Percentiles rank a stretch among this genome's conserved stretches.
These are phyloP conservation scores for Kurtzmaniella fragi DNA, from an alignment of 805 yeast genomes.

Conservation along the genomic window DNA sequence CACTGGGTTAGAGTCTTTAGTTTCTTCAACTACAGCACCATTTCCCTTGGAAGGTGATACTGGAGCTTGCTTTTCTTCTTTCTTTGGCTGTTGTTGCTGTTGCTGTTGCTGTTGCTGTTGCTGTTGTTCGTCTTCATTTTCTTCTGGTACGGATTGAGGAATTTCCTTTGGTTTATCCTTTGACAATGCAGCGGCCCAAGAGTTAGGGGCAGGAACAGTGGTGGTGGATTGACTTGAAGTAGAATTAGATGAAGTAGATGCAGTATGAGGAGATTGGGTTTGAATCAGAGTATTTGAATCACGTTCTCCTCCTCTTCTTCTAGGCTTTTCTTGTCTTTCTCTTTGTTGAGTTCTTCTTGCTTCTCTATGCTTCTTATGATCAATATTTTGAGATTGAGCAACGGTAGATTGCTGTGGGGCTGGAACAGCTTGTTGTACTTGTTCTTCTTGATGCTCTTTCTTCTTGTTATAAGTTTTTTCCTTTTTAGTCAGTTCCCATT, in stretches of 20 bases:
- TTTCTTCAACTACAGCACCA: constrained; percentile 5
- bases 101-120: constrained; percentile 10
- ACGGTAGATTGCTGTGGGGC: constrained; percentile 6
- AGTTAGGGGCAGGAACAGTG: constrained; percentile 18
- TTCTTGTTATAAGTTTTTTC: constrained; percentile 49
- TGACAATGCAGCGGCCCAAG: constrained; percentile 43
- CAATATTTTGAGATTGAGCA: constrained; percentile 4
- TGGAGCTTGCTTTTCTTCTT: constrained; percentile 9
- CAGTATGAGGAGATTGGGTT: constrained; percentile 12
- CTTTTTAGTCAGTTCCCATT: constrained; percentile 91
- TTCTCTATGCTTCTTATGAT: constrained; percentile 5
- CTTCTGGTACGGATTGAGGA: constrained; percentile 5
- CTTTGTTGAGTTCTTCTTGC: constrained; percentile 8
- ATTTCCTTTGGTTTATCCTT: constrained; percentile 24
- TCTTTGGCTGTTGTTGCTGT: constrained; percentile 11
- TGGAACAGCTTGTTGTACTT: constrained; percentile 3
- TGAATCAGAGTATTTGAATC: constrained; percentile 9
- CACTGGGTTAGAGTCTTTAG: constrained; percentile 35
- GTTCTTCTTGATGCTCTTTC: constrained; percentile 17
- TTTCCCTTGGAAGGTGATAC: constrained; percentile 5
- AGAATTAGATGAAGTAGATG: constrained; percentile 17
- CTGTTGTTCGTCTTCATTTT: constrained; percentile 7
- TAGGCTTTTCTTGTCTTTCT: constrained; percentile 1
- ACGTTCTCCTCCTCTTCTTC: constrained; percentile 5
- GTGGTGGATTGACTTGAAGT: constrained; percentile 29